Evolutionary conservation across 1,284 basidiomycete genomes (phyloP), one percentile per base, ranked within the genome.

Genomic region (Amylostereum areolatum): DNA sequence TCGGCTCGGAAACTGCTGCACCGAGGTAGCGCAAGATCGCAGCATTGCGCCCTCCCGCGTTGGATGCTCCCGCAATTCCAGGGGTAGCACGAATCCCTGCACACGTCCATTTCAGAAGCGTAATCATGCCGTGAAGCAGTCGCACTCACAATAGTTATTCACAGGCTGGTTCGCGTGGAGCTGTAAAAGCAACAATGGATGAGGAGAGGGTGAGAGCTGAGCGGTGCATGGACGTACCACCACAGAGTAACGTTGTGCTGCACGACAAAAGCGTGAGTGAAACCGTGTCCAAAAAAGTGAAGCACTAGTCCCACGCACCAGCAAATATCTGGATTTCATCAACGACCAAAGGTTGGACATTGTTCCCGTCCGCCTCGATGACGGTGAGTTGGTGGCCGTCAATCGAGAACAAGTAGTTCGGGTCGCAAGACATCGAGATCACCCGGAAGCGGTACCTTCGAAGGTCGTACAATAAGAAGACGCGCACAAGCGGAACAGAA

Each of bases 281-380:
- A 10, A 55, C 58, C 3, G 79, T 74, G 37, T 83, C 81, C 0
- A 60, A 76, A 57, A 81, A 68, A 43, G 4, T 18, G 5, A 67
- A 56, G 36, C 65, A 54, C 2, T 62, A 65, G 43, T 68, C 67
- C 8, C 67, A 62, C 49, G 66, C 65, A 7, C 58, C 63, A 1
- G 60, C 43, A 7, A 54, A 42, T 8, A 64, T 50, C 44, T 54
- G 55, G 29, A 64, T 46, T 11, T 24, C 11, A 28, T 43, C 61
- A 10, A 68, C 65, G 37, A 55, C 53, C 24, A 62, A 53, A 0
- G 66, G 63, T 18, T 66, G 55, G 32, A 55, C 60, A 46, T 60
- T 52, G 1, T 55, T 35, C 43, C 67, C 67, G 51, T 69, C 68
- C 6, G 63, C 55, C 50, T 70, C 68, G 32, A 70, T 69, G 28